Conservation (phyloP, 352 stramenopile genomes). For the Globisporangium paroecandrum region DNA sequence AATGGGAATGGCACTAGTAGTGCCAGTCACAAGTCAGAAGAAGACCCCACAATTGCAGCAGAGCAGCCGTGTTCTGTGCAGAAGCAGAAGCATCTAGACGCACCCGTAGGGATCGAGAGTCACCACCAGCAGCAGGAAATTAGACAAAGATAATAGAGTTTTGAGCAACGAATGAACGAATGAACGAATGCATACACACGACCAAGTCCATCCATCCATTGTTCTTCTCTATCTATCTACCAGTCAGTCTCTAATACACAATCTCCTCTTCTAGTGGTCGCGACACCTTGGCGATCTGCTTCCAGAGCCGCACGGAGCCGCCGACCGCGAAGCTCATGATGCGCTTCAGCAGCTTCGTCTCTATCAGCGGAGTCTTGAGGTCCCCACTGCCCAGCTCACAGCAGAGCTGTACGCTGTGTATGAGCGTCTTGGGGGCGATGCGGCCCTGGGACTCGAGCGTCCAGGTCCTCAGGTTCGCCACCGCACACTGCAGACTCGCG, state of each 20-base stretch:
- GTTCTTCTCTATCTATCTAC: neutral
- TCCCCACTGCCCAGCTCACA: conserved; percentile 44
- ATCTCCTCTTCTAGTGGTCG: conserved; percentile 41
- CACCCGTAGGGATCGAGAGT: neutral
- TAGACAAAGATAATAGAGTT: conserved; percentile 15
- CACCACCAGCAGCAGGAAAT: conserved; percentile 1
- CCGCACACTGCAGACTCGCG: conserved; percentile 53
- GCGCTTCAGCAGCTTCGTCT: conserved; percentile 45
- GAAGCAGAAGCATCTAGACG: conserved; percentile 4
- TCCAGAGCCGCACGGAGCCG: conserved; percentile 63
- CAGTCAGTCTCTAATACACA: conserved; percentile 31
- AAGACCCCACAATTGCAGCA: neutral
- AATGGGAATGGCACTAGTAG: neutral
- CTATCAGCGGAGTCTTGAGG: neutral
- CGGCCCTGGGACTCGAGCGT: conserved; percentile 38
- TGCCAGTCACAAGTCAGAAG: neutral
- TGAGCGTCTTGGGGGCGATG: conserved; percentile 29
- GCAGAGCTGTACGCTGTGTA: conserved; percentile 53
- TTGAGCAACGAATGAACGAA: conserved; percentile 5
- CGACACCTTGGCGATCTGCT: conserved; percentile 49
- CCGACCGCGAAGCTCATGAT: conserved; percentile 60
- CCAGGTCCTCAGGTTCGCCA: conserved; percentile 45
- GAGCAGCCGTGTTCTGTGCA: neutral
- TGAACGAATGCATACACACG: neutral
- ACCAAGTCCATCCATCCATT: neutral